phyloP scores from a whole-genome alignment of 805 yeast genomes.

The Yarrowia divulgata region DNA sequence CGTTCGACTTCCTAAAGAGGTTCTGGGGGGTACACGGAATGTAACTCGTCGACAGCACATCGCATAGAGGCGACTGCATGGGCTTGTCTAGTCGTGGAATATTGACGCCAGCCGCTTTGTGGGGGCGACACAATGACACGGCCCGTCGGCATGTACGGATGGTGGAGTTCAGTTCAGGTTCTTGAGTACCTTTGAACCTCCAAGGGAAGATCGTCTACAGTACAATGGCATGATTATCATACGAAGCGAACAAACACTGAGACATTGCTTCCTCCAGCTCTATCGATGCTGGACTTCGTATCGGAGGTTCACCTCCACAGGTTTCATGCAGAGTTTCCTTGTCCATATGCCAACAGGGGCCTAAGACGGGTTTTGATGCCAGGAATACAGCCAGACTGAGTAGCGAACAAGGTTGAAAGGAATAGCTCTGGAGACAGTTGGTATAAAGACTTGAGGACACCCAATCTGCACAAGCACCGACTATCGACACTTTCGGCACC shows the following conservation, averaged over 20 bases:
- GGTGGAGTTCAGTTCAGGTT: too few species aligned
- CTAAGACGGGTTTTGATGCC: slow-evolving; percentile 18
- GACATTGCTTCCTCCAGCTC: slow-evolving; percentile 2
- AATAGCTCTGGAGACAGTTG: background rate
- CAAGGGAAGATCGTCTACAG: too few species aligned
- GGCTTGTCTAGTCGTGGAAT: background rate
- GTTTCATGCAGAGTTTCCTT: slow-evolving; percentile 10
- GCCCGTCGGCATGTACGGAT: too few species aligned
- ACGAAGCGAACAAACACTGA: background rate
- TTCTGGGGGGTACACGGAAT: background rate
- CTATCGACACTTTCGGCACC: slow-evolving; percentile 4
- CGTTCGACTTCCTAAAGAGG: background rate
- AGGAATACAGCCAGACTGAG: background rate
- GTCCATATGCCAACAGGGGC: slow-evolving; percentile 4
- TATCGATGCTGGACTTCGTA: background rate
- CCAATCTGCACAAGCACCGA: slow-evolving; percentile 5
- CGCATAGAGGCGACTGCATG: slow-evolving; percentile 4
- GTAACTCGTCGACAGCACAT: background rate
- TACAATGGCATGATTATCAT: too few species aligned
- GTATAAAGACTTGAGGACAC: background rate
- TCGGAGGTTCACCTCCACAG: background rate
- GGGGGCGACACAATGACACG: too few species aligned
- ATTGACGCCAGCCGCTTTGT: background rate
- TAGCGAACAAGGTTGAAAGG: slow-evolving; percentile 15
- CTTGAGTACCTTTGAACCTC: background rate